Evolutionary conservation across 495 filamentous ascomycete species (phyloP), one percentile per base, ranked within the genome.

Genomic region (Parachaetomium inaequale): DNA sequence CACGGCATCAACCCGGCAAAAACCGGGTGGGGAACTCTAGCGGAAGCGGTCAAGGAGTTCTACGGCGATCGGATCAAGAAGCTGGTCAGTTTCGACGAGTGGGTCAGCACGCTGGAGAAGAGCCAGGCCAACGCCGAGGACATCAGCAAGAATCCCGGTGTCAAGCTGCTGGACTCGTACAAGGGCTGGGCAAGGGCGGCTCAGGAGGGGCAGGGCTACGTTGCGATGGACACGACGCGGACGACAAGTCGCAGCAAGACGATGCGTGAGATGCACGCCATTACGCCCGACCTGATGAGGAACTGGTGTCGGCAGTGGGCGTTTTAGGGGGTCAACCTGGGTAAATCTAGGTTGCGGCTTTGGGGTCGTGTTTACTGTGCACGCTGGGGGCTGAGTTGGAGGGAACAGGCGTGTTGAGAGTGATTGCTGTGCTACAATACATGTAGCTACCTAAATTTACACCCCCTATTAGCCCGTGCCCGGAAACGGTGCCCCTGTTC

Each of bases 261-360:
- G 3, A 74, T 82, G 70, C 64, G 61, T 26, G 55, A 68, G 10
- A 68, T 76, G 57, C 61, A 70, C 15, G 59, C 75, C 0, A 70
- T 84, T 12, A 78, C 72, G 10, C 63, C 61, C 2, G 72, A 72
- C 15, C 63, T 81, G 70, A 80, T 84, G 75, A 67, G 63, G 49
- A 71, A 74, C 34, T 85, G 82, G 81, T 74, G 83, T 55, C 61
- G 66, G 51, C 80, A 84, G 61, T 84, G 79, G 81, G 64, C 59
- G 0, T 80, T 73, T 62, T 73, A 34, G 57, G 28, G 40, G 8
- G 15, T 19, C 2, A 34, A 15, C 34, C 19, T 11, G 15, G 19
- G 12, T 10, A 21, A 4, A 15, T 40, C 4, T 5, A 26, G n/a
- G 19, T 40, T 42, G 1, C 1, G 19, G 31, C 49, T 46, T 46